Evolutionary conservation across 176 grass and related monocot species (phyloP).

Genomic region (Juncus inflexus): DNA sequence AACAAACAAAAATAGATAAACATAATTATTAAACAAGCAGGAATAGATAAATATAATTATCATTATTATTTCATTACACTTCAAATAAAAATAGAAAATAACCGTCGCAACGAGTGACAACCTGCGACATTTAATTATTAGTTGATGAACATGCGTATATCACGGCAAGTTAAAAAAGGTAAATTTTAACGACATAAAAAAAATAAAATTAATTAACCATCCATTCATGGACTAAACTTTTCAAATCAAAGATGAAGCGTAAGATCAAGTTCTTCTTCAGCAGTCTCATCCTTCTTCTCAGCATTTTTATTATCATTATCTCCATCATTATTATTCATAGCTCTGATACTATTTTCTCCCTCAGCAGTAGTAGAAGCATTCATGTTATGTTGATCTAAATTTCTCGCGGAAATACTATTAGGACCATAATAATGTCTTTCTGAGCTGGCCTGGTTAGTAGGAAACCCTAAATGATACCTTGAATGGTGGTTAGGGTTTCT

Average conservation of each 20-base stretch:
- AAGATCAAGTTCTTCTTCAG: constrained; percentile 20
- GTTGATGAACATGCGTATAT: not conserved
- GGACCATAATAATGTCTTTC: too few species aligned
- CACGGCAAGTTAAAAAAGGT: not conserved
- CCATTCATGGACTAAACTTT: not conserved
- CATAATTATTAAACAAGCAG: not conserved
- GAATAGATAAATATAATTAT: not conserved
- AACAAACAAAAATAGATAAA: too few species aligned
- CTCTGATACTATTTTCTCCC: not conserved
- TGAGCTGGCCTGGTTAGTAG: not conserved
- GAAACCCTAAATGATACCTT: not conserved
- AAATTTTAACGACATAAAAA: not conserved
- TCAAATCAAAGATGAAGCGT: constrained; percentile 20
- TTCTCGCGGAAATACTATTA: not conserved
- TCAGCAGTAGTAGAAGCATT: not conserved
- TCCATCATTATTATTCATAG: not conserved
- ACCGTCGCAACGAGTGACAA: not conserved
- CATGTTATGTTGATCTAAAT: not conserved
- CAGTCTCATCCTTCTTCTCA: not conserved
- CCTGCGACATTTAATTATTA: not conserved
- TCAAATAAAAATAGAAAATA: not conserved
- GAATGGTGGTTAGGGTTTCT: not conserved
- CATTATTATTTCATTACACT: constrained; percentile 2
- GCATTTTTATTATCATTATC: not conserved
- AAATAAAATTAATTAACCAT: too few species aligned